Conservation (phyloP, 306 rosid species). For the Prunus mongolica region DNA sequence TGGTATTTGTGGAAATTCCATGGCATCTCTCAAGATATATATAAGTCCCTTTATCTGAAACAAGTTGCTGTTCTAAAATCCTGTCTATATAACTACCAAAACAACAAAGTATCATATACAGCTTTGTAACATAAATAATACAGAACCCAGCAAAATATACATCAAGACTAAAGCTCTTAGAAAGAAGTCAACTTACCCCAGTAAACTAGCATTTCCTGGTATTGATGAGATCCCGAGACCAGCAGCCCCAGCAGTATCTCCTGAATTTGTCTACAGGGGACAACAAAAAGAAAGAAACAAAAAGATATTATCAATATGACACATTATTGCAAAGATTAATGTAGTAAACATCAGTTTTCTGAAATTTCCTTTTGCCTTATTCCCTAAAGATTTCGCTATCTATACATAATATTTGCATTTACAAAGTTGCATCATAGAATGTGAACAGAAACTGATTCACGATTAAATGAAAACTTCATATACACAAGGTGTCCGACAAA, state of each 20-base stretch:
- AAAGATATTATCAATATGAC: conserved; percentile 9
- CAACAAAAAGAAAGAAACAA: conserved; percentile 6
- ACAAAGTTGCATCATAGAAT: neutral
- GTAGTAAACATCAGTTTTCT: neutral
- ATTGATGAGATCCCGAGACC: conserved; percentile 52
- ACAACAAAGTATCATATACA: too few relatives aligned
- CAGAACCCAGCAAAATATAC: neutral
- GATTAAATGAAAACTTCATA: neutral
- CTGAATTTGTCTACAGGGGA: conserved; percentile 55
- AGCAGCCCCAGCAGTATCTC: conserved; percentile 46
- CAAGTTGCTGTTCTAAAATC: too few relatives aligned
- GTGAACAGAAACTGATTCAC: neutral
- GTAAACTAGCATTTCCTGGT: conserved; percentile 86
- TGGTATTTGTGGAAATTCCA: too few relatives aligned
- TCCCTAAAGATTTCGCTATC: neutral
- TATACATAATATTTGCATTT: neutral
- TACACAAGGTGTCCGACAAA: neutral
- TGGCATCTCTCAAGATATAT: too few relatives aligned
- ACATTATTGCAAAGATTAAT: neutral
- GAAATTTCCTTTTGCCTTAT: neutral
- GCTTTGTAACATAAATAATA: too few relatives aligned
- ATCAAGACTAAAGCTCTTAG: neutral
- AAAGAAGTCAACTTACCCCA: conserved; percentile 61
- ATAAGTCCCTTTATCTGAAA: too few relatives aligned
- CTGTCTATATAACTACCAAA: too few relatives aligned